Conservation (phyloP, 139 green algal species). For the Choricystis sp. region DNA sequence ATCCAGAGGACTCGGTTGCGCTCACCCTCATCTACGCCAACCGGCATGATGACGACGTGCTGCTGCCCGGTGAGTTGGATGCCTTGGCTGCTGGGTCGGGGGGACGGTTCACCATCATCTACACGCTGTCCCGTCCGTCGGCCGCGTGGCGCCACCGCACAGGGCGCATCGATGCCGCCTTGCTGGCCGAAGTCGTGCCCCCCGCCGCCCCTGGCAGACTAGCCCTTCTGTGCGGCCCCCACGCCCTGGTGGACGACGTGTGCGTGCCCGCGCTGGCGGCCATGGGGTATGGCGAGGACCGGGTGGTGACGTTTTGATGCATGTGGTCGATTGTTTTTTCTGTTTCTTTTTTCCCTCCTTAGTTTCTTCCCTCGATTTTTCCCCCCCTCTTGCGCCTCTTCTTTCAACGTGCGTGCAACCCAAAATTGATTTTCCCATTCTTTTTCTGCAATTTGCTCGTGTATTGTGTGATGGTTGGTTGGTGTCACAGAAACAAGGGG, state of each 20-base stretch:
- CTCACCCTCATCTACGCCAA: slow-evolving; percentile 90
- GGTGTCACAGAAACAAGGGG: no score
- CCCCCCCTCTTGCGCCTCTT: no score
- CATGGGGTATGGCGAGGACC: not conserved
- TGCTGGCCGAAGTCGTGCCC: not conserved
- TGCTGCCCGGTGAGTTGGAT: slow-evolving; percentile 82
- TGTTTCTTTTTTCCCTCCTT: slow-evolving; percentile 1
- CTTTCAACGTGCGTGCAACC: no score
- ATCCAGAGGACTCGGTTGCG: slow-evolving; percentile 64
- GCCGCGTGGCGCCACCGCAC: not conserved
- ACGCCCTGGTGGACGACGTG: not conserved
- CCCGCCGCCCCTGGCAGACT: not conserved
- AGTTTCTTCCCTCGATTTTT: not conserved
- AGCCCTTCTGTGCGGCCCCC: not conserved
- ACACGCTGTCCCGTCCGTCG: not conserved
- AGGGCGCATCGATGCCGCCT: not conserved
- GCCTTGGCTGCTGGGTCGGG: slow-evolving; percentile 25
- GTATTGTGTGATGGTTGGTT: no score
- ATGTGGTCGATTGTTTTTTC: not conserved
- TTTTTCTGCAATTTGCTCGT: no score
- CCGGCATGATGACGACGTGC: slow-evolving; percentile 79
- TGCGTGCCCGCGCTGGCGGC: not conserved
- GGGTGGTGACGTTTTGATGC: not conserved
- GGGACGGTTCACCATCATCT: not conserved
- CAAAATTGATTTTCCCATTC: not conserved